Base-by-base conservation (phyloP, 1,284 basidiomycete genomes). In the Trichosporon asahii region DNA sequence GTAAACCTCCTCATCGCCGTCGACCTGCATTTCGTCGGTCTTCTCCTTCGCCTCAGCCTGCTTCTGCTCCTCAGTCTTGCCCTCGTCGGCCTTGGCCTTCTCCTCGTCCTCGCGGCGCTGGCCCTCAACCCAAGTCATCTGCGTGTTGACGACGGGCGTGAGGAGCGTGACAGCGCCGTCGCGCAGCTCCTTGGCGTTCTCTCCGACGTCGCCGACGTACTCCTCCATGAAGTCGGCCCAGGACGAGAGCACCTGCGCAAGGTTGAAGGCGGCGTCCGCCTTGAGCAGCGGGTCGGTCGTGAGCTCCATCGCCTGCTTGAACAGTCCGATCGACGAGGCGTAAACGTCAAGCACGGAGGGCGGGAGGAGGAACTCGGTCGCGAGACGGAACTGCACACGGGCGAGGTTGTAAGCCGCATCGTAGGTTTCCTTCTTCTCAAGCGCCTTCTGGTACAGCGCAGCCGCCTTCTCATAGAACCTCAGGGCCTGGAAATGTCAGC, bases 331-430 rank as follows among this genome's bases (percentile, higher is more conserved):
- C 3, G 82, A 40, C 23, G 67, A 68, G 11, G 64, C 46, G 64
- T 68, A 74, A 49, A 70, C 55, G 7, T 72, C 69, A 18, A 79
- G 44, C 2, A 75, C 72, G 18, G 66, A 35, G 0, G 82, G 81
- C 0, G 83, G 84, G 21, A 84, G 78, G 64, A 78, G 71, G 74
- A 84, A 84, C 15, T 77, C 72, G 5, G 80, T 77, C 2, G 78
- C 76, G 11, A 84, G 76, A 6, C 79, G 76, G 72, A 78, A 83
- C 21, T 81, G 75, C 0, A 79, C 79, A 61, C 84, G 76, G n/a
- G 82, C 84, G 81, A 80, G 79, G 68, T 85, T 85, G 73, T 83
- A 85, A 1, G 76, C 76, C 0, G 81, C 80, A 70, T 83, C 82
- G 64, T 78, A 77, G 23, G 73, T 66, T 12, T 78, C 70, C 35